These are phyloP conservation scores for Dentipellis sp. DNA, from an alignment of 768 basidiomycete genomes.

Conservation along the genomic window DNA sequence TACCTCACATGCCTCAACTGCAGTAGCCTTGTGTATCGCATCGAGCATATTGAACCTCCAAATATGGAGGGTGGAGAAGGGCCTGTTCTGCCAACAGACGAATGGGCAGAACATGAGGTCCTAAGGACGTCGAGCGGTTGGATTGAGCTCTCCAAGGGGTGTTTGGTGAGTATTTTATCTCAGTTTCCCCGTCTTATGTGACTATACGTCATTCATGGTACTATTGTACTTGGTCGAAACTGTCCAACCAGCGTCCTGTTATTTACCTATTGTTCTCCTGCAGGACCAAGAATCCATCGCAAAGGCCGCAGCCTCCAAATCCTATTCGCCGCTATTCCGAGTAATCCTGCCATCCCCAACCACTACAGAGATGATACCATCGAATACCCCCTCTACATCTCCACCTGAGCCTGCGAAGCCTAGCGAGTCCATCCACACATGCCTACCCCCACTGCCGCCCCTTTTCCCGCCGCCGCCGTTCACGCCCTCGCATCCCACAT, in stretches of 20 bases:
- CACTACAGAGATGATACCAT: slow-evolving; percentile 1
- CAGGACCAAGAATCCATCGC: slow-evolving; percentile 19
- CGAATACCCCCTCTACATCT: slow-evolving; percentile 5
- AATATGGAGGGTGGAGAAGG: slow-evolving; percentile 56
- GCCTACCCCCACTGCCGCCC: slow-evolving; percentile 44
- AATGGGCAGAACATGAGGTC: slow-evolving; percentile 69
- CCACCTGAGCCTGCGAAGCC: background rate
- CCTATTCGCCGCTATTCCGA: slow-evolving; percentile 26
- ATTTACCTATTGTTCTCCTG: background rate
- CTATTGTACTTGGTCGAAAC: too few relatives aligned
- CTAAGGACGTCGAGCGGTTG: slow-evolving; percentile 62
- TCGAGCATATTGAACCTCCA: slow-evolving; percentile 46
- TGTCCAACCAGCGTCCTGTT: too few relatives aligned
- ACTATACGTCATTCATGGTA: background rate
- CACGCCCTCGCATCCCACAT: slow-evolving; percentile 65
- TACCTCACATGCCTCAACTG: slow-evolving; percentile 66
- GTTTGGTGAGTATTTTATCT: slow-evolving; percentile 45
- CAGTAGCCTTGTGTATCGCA: slow-evolving; percentile 56
- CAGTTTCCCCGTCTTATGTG: too few relatives aligned
- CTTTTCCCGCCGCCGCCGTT: slow-evolving; percentile 73
- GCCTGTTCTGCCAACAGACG: slow-evolving; percentile 58
- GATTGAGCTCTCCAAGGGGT: slow-evolving; percentile 60
- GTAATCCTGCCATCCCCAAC: slow-evolving; percentile 18
- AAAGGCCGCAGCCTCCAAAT: slow-evolving; percentile 19
- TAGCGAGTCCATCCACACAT: slow-evolving; percentile 10